Conservation (phyloP, 805 yeast genomes). For the Candida hungchunana region DNA sequence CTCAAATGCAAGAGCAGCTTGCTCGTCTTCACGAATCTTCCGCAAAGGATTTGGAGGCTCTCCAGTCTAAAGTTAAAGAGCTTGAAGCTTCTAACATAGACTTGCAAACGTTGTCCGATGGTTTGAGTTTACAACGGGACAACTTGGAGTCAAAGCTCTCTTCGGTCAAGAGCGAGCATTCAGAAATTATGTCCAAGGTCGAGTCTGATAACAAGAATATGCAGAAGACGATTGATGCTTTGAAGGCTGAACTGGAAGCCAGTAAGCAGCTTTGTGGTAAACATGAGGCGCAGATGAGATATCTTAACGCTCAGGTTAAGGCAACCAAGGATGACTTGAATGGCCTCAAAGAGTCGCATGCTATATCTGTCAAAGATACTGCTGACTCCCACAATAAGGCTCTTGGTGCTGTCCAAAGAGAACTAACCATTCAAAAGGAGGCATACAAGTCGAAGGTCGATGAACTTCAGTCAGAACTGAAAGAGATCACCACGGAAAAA, state of each 20-base stretch:
- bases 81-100: conserved; percentile 12
- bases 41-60: conserved; percentile 11
- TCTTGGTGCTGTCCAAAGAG: conserved; percentile 5
- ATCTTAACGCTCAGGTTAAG: conserved; percentile 12
- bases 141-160: not conserved
- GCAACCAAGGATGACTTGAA: conserved; percentile 2
- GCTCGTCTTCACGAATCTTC: conserved; percentile 8
- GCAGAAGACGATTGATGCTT: conserved; percentile 6
- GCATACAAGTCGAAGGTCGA: conserved; percentile 2
- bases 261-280: conserved; percentile 5
- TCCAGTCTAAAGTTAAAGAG: conserved; percentile 14
- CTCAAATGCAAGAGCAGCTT: conserved; percentile 17
- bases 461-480: conserved; percentile 1
- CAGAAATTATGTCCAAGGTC: conserved; percentile 2
- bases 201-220: conserved; percentile 6
- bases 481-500: not conserved
- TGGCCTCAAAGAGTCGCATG: conserved; percentile 8
- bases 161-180: conserved; percentile 2
- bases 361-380: not conserved
- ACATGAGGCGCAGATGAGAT: conserved; percentile 10
- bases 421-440: conserved; percentile 6
- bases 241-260: conserved; percentile 13
- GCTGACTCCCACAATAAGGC: conserved; percentile 5
- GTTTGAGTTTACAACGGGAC: conserved; percentile 11
- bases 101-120: conserved; percentile 7